Conservation (phyloP, 2,329 filamentous ascomycete genomes). For the Pestalotiopsis sp. region DNA sequence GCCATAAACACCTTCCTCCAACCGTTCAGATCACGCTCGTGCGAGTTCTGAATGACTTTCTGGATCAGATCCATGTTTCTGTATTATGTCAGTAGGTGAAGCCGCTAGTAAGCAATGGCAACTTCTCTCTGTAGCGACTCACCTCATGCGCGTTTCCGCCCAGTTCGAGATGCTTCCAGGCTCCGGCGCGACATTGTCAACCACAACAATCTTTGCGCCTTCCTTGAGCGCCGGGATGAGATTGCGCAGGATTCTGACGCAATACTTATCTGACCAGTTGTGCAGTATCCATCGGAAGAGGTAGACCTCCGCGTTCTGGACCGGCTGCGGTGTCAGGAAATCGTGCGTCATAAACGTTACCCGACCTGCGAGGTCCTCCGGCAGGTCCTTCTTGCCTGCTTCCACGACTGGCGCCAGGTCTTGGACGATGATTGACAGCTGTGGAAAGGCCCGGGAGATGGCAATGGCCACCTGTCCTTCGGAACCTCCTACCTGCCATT, state of each 20-base stretch:
- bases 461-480: conserved; percentile 59
- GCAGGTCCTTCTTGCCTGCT: background rate
- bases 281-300: conserved; percentile 52
- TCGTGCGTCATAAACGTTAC: conserved; percentile 24
- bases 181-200: conserved; percentile 7
- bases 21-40: conserved; percentile 25
- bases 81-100: background rate
- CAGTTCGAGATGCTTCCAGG: conserved; percentile 3
- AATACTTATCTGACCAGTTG: conserved; percentile 48
- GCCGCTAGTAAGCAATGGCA: background rate
- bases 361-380: conserved; percentile 12
- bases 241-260: conserved; percentile 33
- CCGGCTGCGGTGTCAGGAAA: conserved; percentile 27
- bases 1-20: conserved; percentile 22
- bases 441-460: conserved; percentile 50
- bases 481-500: conserved; percentile 61
- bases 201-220: conserved; percentile 6
- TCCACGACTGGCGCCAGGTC: conserved; percentile 24
- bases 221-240: conserved; percentile 10
- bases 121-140: background rate
- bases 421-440: conserved; percentile 27
- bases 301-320: conserved; percentile 41
- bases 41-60: conserved; percentile 24
- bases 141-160: background rate
- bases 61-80: conserved; percentile 24